phyloP scores from a whole-genome alignment of 495 filamentous ascomycete species.

The Xylona heveae region DNA sequence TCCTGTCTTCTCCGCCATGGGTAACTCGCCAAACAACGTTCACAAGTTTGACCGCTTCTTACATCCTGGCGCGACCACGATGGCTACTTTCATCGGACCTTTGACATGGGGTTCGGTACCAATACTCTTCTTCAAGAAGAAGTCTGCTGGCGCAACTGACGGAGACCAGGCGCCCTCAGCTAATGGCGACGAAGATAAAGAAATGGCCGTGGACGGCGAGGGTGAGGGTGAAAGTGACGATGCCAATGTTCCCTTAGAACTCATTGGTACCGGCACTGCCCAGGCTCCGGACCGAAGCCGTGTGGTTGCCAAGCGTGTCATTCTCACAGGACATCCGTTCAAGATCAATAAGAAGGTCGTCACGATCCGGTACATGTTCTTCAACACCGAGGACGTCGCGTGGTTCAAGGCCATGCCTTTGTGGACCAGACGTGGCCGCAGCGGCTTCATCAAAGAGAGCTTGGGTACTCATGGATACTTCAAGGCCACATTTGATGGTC shows the following conservation, averaged over 20 bases:
- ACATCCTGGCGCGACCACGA: constrained; percentile 74
- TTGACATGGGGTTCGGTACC: constrained; percentile 86
- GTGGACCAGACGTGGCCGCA: constrained; percentile 79
- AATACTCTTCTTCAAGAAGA: constrained; percentile 57
- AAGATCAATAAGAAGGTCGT: constrained; percentile 97
- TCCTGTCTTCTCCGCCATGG: constrained; percentile 66
- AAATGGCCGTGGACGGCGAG: no score
- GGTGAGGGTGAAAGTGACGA: no score
- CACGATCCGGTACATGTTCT: constrained; percentile 98
- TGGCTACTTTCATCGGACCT: constrained; percentile 78
- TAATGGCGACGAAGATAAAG: not conserved
- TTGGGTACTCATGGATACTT: constrained; percentile 97
- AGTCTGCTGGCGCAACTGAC: not conserved
- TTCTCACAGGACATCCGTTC: constrained; percentile 87
- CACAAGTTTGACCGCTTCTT: constrained; percentile 92
- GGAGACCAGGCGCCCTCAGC: constrained; percentile 10
- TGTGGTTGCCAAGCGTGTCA: constrained; percentile 81
- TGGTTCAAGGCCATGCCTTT: constrained; percentile 95
- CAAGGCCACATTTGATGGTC: constrained; percentile 93
- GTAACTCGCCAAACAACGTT: constrained; percentile 79
- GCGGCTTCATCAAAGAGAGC: constrained; percentile 78
- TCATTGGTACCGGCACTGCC: constrained; percentile 71
- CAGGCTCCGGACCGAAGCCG: constrained; percentile 58
- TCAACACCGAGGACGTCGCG: constrained; percentile 78
- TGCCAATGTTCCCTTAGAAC: constrained; percentile 27